A percentile compares a stretch with the other conserved stretches of the same genome.
Conservation (phyloP, 2,329 filamentous ascomycete species). For the Sporothrix protearum region DNA sequence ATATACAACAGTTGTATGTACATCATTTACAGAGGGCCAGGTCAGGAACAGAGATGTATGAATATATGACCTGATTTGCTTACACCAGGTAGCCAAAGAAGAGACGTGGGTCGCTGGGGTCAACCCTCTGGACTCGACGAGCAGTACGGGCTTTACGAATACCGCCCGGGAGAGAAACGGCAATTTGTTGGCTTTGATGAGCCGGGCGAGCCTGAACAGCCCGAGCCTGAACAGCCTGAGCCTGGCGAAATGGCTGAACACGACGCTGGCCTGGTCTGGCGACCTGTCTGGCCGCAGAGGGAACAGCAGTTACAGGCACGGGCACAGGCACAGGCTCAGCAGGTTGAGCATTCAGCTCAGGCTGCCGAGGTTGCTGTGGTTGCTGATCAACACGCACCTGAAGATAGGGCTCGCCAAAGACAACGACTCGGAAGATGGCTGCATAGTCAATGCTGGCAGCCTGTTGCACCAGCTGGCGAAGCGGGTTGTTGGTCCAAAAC, state of each 20-base stretch:
- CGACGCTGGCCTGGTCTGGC: background rate
- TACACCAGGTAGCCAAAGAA: constrained; percentile 12
- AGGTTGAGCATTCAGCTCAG: background rate
- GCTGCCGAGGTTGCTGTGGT: background rate
- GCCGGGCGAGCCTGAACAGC: background rate
- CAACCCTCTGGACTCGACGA: too few species aligned
- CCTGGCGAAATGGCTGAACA: background rate
- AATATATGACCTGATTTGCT: background rate
- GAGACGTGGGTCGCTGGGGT: constrained; percentile 1
- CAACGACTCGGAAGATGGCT: background rate
- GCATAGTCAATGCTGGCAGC: background rate
- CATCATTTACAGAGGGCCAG: background rate
- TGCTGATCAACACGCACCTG: background rate
- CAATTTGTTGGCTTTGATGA: background rate
- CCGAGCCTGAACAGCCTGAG: background rate
- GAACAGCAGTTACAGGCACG: background rate
- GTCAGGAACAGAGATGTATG: background rate
- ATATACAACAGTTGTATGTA: background rate
- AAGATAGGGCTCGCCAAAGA: background rate
- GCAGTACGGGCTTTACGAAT: background rate
- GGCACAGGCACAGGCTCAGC: background rate
- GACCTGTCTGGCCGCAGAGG: background rate
- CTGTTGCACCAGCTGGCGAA: background rate
- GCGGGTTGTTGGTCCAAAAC: constrained; percentile 8
- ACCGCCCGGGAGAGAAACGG: too few species aligned